Evolutionary conservation across 2,329 filamentous ascomycete genomes (phyloP).

Genomic region (Penicillium corylophilum): DNA sequence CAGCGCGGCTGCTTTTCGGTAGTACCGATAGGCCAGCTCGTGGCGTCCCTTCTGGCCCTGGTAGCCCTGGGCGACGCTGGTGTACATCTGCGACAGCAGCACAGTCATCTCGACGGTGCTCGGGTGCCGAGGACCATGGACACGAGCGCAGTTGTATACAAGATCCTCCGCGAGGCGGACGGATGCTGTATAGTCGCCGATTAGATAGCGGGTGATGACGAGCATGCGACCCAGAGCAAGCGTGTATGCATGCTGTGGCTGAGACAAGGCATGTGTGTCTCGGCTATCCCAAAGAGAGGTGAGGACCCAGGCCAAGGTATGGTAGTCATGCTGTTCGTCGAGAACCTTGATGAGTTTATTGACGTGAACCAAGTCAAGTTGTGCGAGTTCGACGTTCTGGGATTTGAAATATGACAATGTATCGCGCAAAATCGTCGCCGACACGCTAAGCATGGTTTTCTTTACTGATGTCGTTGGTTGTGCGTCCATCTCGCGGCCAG

Average conservation of each 20-base stretch:
- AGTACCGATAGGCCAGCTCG: neutral
- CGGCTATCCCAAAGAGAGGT: neutral
- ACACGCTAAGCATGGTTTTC: neutral
- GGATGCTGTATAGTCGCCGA: neutral
- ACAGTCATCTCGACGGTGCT: neutral
- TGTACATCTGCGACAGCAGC: neutral
- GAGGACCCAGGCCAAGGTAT: neutral
- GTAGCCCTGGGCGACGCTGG: neutral
- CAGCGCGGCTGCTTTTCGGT: neutral
- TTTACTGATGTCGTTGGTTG: neutral
- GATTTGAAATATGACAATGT: neutral
- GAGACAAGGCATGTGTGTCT: neutral
- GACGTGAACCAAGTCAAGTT: neutral
- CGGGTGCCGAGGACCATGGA: neutral
- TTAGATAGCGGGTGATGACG: neutral
- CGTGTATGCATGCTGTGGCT: neutral
- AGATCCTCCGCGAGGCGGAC: neutral
- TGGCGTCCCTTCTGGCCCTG: neutral
- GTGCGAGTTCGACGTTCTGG: neutral
- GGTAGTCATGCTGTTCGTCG: neutral
- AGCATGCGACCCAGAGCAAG: neutral
- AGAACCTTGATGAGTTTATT: neutral
- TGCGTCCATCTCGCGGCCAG: neutral
- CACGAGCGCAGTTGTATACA: neutral
- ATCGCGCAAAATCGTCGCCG: neutral